Conservation (phyloP, 257 asterid species). For the Craterostigma plantagineum region DNA sequence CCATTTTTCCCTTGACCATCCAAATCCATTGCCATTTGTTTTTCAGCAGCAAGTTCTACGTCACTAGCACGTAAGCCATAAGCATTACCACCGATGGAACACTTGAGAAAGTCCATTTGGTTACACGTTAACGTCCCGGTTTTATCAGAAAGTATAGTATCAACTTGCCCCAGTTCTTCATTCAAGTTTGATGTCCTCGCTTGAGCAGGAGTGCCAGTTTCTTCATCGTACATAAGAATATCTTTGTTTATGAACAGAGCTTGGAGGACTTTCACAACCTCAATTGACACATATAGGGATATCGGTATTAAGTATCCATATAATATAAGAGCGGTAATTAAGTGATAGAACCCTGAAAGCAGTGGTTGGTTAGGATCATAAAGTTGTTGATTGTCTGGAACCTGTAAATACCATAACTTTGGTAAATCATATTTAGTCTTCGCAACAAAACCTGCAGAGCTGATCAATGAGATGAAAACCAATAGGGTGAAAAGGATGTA, state of each 20-base stretch:
- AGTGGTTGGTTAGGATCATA: conserved; percentile 49
- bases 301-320: conserved; percentile 94
- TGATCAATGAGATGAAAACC: conserved; percentile 62
- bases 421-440: conserved; percentile 68
- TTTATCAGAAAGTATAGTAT: conserved; percentile 91
- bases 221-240: conserved; percentile 79
- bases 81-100: conserved; percentile 83
- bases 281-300: conserved; percentile 91
- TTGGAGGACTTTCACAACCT: conserved; percentile 90
- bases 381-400: conserved; percentile 31
- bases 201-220: conserved; percentile 93
- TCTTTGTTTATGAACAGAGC: conserved; percentile 85
- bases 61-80: conserved; percentile 89
- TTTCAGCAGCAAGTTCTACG: conserved; percentile 93
- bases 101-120: conserved; percentile 96
- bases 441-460: conserved; percentile 71
- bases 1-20: conserved; percentile 39
- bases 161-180: conserved; percentile 95
- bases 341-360: conserved; percentile 61
- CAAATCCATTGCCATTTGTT: conserved; percentile 79
- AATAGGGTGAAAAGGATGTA: conserved; percentile 81
- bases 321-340: conserved; percentile 77
- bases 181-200: conserved; percentile 93
- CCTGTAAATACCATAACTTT: conserved; percentile 78
- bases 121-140: conserved; percentile 98